Evolutionary conservation across 1,139 yeast species (phyloP), one percentile per base, ranked within the genome.

Genomic region (Trichomonascaceae sp.): DNA sequence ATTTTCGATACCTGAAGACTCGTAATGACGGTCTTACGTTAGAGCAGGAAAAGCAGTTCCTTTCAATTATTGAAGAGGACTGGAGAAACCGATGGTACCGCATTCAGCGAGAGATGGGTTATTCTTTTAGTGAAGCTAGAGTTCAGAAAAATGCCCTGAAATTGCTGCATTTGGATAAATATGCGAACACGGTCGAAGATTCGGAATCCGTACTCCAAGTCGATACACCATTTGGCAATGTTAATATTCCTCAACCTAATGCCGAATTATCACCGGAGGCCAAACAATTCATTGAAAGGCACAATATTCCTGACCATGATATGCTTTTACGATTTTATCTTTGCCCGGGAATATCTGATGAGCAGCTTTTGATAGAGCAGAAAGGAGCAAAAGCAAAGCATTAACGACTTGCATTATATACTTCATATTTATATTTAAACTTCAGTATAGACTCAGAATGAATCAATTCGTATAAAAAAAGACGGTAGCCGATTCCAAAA

Each of bases 41-140:
- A 24, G 64, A 60, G 18, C 74, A 74, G 64, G 68, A 63, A 47
- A 53, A 60, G 2, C 66, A 63, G 51, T 58, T 74, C 30, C 56
- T 64, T 17, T 58, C 60, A 27, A 66, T 66, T 1, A 60, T 74
- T 36, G 57, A 64, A 17, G 65, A 66, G 24, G 78, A 74, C 62
- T 74, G 77, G 75, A 69, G 70, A n/a, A 61, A 59, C 39, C 66
- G 78, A 53, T 73, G 75, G 73, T 66, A 65, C 50, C 63, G 78
- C 45, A 65, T 74, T 19, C 53, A 61, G 18, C 55, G 55, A 12
- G 64, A 58, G 30, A 62, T 66, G 68, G 70, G 70, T 1, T 61
- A 61, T 17, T 58, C 65, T 17, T 64, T 64, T 52, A 55, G 62
- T 6, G 55, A 41, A 3, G 58, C 56, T 32, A 43, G 56, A 17